Conservation (phyloP, 2,329 filamentous ascomycete genomes). For the Penicillium freii region DNA sequence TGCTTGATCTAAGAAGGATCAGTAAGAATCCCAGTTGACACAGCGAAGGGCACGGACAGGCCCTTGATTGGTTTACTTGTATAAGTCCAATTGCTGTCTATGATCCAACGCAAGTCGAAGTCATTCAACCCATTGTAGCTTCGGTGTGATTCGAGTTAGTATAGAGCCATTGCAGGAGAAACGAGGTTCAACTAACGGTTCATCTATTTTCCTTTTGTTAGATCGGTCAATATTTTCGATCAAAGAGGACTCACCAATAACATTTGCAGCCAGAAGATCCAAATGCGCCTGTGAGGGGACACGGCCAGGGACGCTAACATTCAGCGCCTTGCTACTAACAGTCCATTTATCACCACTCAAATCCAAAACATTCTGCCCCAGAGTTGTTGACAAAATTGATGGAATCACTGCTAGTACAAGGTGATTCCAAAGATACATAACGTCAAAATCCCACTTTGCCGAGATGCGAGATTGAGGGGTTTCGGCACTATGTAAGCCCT, state of each 20-base stretch:
- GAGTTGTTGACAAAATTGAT: constrained; percentile 10
- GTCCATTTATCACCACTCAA: constrained; percentile 47
- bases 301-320: constrained; percentile 54
- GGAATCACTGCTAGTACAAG: constrained; percentile 19
- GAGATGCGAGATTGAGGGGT: not conserved
- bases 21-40: not conserved
- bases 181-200: constrained; percentile 30
- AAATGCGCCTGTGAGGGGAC: constrained; percentile 61
- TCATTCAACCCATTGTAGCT: constrained; percentile 58
- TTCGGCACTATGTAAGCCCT: not conserved
- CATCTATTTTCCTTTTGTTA: constrained; percentile 24
- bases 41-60: constrained; percentile 35
- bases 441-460: not conserved
- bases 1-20: constrained; percentile 23
- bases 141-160: not conserved
- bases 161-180: constrained; percentile 2
- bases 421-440: constrained; percentile 23
- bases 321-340: constrained; percentile 46
- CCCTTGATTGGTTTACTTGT: constrained; percentile 47
- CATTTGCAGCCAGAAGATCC: constrained; percentile 53
- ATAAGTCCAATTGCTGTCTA: constrained; percentile 62
- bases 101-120: constrained; percentile 60
- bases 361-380: constrained; percentile 40
- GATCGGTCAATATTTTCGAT: not conserved
- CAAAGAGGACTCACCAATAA: constrained; percentile 50